Evolutionary conservation across 202 grass and related monocot genomes (phyloP).

Genomic region (Digitaria exilis): DNA sequence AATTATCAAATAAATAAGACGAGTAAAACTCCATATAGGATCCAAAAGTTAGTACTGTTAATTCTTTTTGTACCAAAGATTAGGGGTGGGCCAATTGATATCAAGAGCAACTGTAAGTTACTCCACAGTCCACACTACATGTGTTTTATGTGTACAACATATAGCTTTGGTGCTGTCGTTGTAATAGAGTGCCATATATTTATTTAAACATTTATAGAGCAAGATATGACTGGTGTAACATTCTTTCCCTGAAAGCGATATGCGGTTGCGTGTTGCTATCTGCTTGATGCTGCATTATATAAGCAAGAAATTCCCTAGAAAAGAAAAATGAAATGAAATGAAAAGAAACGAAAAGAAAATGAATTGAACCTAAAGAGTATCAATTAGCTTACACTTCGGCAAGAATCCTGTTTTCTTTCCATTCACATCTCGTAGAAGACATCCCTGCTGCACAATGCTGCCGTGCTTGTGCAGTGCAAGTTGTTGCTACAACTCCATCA

Average conservation of each 20-base stretch:
- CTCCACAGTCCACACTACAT: slow-evolving; percentile 25
- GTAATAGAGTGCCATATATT: slow-evolving; percentile 33
- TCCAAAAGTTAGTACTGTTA: slow-evolving; percentile 17
- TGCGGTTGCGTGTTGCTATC: slow-evolving; percentile 30
- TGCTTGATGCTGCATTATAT: background rate
- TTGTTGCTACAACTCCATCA: background rate
- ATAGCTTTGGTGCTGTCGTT: slow-evolving; percentile 24
- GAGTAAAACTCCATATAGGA: slow-evolving; percentile 40
- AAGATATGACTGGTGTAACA: background rate
- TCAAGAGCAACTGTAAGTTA: slow-evolving; percentile 41
- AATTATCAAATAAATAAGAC: slow-evolving; percentile 40
- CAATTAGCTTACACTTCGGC: background rate
- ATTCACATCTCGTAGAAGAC: background rate
- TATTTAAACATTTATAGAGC: slow-evolving; percentile 34
- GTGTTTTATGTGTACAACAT: slow-evolving; percentile 31
- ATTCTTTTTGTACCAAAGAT: slow-evolving; percentile 39
- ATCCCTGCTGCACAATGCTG: background rate
- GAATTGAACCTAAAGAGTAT: background rate
- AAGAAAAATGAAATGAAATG: background rate
- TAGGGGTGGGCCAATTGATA: slow-evolving; percentile 25
- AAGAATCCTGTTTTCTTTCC: background rate
- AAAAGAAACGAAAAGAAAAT: background rate
- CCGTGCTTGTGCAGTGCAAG: background rate
- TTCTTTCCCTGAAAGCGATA: background rate
- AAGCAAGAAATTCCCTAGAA: background rate